A percentile compares a stretch with the other conserved stretches of the same genome.
These are phyloP conservation scores for Daldinia vernicosa DNA, from an alignment of 495 filamentous ascomycete genomes.

Conservation along the genomic window DNA sequence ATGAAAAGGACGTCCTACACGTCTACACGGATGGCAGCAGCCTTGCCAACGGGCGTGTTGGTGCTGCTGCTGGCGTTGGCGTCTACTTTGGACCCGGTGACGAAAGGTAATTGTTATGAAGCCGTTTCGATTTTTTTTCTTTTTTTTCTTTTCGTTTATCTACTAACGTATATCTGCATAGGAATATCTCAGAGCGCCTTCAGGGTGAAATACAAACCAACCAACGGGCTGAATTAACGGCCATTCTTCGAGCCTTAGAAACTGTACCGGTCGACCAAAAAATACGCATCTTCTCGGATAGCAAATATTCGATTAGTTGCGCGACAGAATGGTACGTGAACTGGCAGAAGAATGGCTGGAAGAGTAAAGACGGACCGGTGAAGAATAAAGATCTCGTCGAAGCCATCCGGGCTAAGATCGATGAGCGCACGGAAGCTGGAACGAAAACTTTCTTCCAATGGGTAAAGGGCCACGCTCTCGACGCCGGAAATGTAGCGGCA, in stretches of 20 bases:
- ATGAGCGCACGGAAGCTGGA: conserved; percentile 68
- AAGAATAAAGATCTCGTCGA: conserved; percentile 87
- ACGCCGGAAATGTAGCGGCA: conserved; percentile 79
- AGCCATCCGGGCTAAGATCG: conserved; percentile 74
- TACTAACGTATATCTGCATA: conserved; percentile 51
- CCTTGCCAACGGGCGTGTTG: conserved; percentile 75
- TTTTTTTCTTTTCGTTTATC: too few species aligned
- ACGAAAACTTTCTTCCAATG: conserved; percentile 78
- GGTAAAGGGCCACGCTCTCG: conserved; percentile 81
- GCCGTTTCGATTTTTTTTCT: not conserved
- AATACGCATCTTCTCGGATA: conserved; percentile 76
- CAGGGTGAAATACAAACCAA: conserved; percentile 83
- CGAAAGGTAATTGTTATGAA: conserved; percentile 63
- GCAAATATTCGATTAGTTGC: conserved; percentile 87
- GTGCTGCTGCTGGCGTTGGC: conserved; percentile 83
- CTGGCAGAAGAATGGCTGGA: conserved; percentile 86
- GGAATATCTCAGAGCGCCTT: conserved; percentile 87
- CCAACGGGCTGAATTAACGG: conserved; percentile 92
- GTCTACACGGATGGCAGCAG: conserved; percentile 93
- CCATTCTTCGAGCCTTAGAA: conserved; percentile 84
- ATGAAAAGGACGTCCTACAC: conserved; percentile 64
- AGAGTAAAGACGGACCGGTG: conserved; percentile 73
- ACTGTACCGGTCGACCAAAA: conserved; percentile 64
- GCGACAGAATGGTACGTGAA: conserved; percentile 83
- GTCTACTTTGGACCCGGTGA: conserved; percentile 86